Percentiles rank a stretch among this genome's conserved stretches.
Evolutionary conservation across 768 basidiomycete species (phyloP).

Genomic region (Suillus paluster): DNA sequence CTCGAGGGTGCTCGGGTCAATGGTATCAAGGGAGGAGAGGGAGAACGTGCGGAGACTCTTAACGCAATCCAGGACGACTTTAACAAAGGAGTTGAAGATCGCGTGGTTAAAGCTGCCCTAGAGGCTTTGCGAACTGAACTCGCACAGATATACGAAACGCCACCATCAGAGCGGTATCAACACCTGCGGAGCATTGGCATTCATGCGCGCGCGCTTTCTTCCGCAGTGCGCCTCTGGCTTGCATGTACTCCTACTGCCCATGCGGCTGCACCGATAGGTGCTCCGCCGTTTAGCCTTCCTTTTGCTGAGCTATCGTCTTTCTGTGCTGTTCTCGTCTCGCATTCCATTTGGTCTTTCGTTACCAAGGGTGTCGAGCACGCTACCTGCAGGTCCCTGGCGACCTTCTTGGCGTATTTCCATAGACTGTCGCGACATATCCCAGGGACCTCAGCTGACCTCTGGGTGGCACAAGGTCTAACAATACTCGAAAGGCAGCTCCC

Average conservation of each 20-base stretch:
- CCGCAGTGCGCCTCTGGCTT: conserved; percentile 66
- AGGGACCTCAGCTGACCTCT: conserved; percentile 56
- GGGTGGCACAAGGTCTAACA: conserved; percentile 69
- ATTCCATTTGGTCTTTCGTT: conserved; percentile 52
- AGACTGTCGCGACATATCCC: conserved; percentile 62
- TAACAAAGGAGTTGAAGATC: conserved; percentile 36
- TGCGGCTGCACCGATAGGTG: conserved; percentile 39
- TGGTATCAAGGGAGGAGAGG: conserved; percentile 63
- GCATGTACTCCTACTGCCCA: conserved; percentile 55
- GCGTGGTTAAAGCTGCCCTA: conserved; percentile 42
- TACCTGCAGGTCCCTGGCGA: conserved; percentile 53
- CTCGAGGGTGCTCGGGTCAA: conserved; percentile 80
- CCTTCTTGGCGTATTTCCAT: conserved; percentile 58
- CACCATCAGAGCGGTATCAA: neutral
- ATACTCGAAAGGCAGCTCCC: conserved; percentile 61
- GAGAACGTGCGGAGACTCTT: conserved; percentile 53
- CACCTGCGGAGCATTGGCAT: conserved; percentile 35
- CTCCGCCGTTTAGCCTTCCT: conserved; percentile 67
- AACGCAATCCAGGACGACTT: conserved; percentile 46
- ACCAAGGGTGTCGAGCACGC: conserved; percentile 6
- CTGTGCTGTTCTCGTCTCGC: conserved; percentile 52
- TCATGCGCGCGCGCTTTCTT: conserved; percentile 43
- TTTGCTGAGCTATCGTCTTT: conserved; percentile 58
- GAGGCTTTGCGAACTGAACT: conserved; percentile 39
- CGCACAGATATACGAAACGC: neutral